These are phyloP conservation scores for Ophiostoma triangulosporum DNA, from an alignment of 2,329 filamentous ascomycete species.

Conservation along the genomic window DNA sequence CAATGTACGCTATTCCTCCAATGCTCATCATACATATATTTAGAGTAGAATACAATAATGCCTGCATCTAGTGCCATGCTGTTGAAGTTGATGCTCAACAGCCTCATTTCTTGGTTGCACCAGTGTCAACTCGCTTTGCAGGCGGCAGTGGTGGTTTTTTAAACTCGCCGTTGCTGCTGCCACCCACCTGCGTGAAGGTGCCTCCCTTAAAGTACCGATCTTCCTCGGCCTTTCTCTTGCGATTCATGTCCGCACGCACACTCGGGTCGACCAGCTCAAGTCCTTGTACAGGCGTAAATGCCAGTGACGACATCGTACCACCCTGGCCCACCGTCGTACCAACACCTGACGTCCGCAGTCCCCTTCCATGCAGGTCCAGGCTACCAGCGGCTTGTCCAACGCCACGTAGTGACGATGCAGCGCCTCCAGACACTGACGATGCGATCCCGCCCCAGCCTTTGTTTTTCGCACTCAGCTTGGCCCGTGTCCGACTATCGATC, in stretches of 20 bases:
- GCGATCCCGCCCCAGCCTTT: conserved; percentile 70
- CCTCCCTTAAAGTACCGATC: conserved; percentile 95
- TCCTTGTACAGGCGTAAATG: conserved; percentile 89
- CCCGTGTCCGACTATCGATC: conserved; percentile 83
- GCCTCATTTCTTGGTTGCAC: conserved; percentile 35
- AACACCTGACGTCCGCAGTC: conserved; percentile 69
- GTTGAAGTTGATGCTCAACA: too few relatives aligned
- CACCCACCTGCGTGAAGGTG: conserved; percentile 81
- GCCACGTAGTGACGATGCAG: conserved; percentile 68
- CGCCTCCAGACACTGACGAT: conserved; percentile 40
- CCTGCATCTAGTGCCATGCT: too few relatives aligned
- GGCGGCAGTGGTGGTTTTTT: conserved; percentile 67
- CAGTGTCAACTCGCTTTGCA: conserved; percentile 59
- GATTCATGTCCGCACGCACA: conserved; percentile 69
- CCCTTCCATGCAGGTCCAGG: conserved; percentile 62
- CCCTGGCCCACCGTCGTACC: conserved; percentile 53
- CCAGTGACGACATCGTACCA: conserved; percentile 74
- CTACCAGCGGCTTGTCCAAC: conserved; percentile 54
- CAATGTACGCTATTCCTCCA: too few relatives aligned
- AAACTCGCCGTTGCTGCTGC: conserved; percentile 46
- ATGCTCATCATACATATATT: too few relatives aligned
- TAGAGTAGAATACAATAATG: too few relatives aligned
- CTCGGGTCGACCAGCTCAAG: conserved; percentile 92
- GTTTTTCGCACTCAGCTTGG: conserved; percentile 88
- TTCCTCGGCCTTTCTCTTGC: conserved; percentile 87